Conservation (phyloP, 106 monocot genomes). For the Acorus gramineus region DNA sequence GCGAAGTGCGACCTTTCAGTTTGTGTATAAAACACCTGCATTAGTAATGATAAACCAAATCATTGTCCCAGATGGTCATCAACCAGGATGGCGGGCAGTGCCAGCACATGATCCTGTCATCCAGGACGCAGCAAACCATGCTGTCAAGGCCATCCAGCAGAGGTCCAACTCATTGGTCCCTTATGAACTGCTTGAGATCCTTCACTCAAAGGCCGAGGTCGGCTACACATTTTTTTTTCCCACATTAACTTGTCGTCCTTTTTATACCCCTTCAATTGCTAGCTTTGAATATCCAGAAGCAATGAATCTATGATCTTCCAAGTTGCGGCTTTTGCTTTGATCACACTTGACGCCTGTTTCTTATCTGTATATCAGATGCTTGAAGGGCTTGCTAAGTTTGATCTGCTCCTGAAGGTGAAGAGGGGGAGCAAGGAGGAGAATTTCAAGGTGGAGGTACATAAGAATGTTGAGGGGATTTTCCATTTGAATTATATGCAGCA, state of each 20-base stretch:
- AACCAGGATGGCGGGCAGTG: constrained; percentile 53
- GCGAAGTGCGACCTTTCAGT: no score
- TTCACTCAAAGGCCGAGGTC: constrained; percentile 73
- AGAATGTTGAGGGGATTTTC: constrained; percentile 62
- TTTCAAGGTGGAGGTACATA: constrained; percentile 83
- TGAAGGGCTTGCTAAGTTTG: constrained; percentile 63
- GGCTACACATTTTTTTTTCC: neutral
- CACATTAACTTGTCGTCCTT: neutral
- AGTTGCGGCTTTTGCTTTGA: no score
- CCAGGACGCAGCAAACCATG: constrained; percentile 73
- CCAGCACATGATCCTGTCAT: constrained; percentile 69
- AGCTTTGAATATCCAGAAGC: no score
- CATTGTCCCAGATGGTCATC: constrained; percentile 39
- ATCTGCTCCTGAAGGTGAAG: constrained; percentile 76
- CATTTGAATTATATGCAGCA: constrained; percentile 53
- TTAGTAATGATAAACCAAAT: neutral
- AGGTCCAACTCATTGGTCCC: constrained; percentile 57
- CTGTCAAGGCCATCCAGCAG: constrained; percentile 66
- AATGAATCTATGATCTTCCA: no score
- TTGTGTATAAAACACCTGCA: no score
- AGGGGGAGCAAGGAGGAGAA: constrained; percentile 83
- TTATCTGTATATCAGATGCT: constrained; percentile 36
- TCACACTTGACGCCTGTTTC: no score
- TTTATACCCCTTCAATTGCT: no score
- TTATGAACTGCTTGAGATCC: constrained; percentile 72